Evolutionary conservation across 164 flowering plant species (phyloP).

Genomic region (Sextonia rubra): DNA sequence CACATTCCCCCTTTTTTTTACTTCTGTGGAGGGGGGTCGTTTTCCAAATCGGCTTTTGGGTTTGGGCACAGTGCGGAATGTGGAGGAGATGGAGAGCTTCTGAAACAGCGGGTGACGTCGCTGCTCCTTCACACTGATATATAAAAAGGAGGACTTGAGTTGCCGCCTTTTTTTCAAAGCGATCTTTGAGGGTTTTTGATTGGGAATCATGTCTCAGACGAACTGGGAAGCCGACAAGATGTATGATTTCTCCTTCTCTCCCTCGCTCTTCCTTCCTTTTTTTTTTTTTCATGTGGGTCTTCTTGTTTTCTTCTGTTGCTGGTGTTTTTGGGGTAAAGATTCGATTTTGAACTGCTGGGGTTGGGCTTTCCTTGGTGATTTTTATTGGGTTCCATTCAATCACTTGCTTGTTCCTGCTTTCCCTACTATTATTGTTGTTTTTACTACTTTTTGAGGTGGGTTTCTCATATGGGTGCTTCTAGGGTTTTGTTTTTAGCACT

Average conservation of each 20-base stretch:
- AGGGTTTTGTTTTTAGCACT: too few species aligned
- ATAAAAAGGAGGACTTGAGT: background rate
- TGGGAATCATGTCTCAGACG: slow-evolving; percentile 72
- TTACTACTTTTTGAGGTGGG: too few species aligned
- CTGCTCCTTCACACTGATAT: background rate
- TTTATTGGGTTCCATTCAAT: too few species aligned
- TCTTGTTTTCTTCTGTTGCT: background rate
- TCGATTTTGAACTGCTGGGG: too few species aligned
- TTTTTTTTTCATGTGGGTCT: background rate
- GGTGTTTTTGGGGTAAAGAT: background rate
- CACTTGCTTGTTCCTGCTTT: too few species aligned
- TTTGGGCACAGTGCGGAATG: too few species aligned
- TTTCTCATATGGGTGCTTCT: too few species aligned
- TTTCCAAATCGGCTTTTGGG: too few species aligned
- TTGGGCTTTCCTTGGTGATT: too few species aligned
- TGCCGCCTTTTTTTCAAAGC: background rate
- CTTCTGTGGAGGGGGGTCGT: too few species aligned
- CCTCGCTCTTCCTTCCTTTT: background rate
- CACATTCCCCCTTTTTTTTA: too few species aligned
- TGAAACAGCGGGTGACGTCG: background rate
- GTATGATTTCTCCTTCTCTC: slow-evolving; percentile 6
- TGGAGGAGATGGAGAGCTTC: slow-evolving; percentile 3
- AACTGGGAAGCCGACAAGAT: slow-evolving; percentile 56
- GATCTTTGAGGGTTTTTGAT: slow-evolving; percentile 1
- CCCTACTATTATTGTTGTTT: too few species aligned